A percentile compares a stretch with the other conserved stretches of the same genome.
Evolutionary conservation across 164 flowering plant species (phyloP).

Genomic region (Magnolia officinalis): DNA sequence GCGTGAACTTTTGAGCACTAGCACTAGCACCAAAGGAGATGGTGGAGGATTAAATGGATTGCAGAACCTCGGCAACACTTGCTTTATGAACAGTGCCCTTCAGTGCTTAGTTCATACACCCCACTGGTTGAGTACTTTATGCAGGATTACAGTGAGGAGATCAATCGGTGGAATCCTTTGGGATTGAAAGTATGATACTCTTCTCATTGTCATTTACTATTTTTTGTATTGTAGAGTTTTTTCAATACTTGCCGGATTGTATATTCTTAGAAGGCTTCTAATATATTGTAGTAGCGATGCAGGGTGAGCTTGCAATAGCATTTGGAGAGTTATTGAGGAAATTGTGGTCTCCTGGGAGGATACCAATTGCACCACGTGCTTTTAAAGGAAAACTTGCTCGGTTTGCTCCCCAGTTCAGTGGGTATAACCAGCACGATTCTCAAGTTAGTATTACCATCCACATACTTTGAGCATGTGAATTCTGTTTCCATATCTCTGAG

Average conservation of each 20-base stretch:
- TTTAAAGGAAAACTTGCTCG: conserved; percentile 91
- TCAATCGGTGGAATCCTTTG: conserved; percentile 79
- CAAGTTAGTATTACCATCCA: conserved; percentile 51
- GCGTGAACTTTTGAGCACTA: conserved; percentile 24
- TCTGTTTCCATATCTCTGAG: not conserved
- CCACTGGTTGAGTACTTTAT: conserved; percentile 78
- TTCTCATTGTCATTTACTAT: not conserved
- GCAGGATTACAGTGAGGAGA: conserved; percentile 76
- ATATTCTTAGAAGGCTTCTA: conserved; percentile 10
- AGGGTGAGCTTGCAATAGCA: conserved; percentile 98
- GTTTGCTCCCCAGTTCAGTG: conserved; percentile 99
- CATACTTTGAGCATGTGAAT: not conserved
- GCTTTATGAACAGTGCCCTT: conserved; percentile 96
- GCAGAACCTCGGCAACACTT: conserved; percentile 95
- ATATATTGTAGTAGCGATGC: conserved; percentile 28
- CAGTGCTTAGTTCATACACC: conserved; percentile 96
- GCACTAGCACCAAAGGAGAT: conserved; percentile 37
- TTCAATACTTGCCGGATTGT: not conserved
- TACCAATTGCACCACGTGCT: conserved; percentile 82
- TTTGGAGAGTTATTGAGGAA: conserved; percentile 96
- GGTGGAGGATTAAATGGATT: conserved; percentile 87
- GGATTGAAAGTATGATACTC: conserved; percentile 76
- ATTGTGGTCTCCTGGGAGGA: conserved; percentile 84
- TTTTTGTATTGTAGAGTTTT: not conserved
- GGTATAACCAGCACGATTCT: conserved; percentile 98